These are phyloP conservation scores for Ampelomyces quisqualis DNA, from an alignment of 2,329 filamentous ascomycete genomes.

Conservation along the genomic window DNA sequence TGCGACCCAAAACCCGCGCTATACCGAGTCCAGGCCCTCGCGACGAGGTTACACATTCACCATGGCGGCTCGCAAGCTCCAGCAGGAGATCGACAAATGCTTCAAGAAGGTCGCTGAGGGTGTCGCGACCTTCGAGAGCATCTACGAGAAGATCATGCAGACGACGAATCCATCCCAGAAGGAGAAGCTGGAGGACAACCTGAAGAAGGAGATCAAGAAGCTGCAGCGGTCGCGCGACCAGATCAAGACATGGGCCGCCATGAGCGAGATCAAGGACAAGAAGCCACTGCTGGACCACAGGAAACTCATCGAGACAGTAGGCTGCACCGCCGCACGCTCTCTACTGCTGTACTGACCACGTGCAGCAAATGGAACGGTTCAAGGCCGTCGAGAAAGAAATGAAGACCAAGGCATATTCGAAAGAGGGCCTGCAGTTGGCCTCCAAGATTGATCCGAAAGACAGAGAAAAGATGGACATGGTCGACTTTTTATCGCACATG, in stretches of 20 bases:
- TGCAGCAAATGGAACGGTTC: slow-evolving; percentile 98
- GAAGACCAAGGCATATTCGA: slow-evolving; percentile 99
- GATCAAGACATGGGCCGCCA: slow-evolving; percentile 98
- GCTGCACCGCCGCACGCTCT: slow-evolving; percentile 26
- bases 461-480: slow-evolving; percentile 85
- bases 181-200: slow-evolving; percentile 95
- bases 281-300: slow-evolving; percentile 89
- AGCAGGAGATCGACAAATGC: slow-evolving; percentile 98
- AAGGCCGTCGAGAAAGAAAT: slow-evolving; percentile 99
- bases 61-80: slow-evolving; percentile 95
- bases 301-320: slow-evolving; percentile 94
- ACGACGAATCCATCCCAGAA: slow-evolving; percentile 92
- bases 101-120: slow-evolving; percentile 98
- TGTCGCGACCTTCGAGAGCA: slow-evolving; percentile 85
- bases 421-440: slow-evolving; percentile 90
- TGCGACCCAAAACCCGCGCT: slow-evolving; percentile 15
- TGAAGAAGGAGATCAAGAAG: slow-evolving; percentile 99
- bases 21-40: slow-evolving; percentile 21
- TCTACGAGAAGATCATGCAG: slow-evolving; percentile 96
- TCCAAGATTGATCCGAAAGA: slow-evolving; percentile 97
- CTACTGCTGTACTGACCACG: slow-evolving; percentile 33
- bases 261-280: slow-evolving; percentile 99
- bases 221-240: slow-evolving; percentile 94
- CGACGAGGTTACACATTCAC: slow-evolving; percentile 47
- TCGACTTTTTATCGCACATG: slow-evolving; percentile 81